Evolutionary conservation across 306 rosid genomes (phyloP).

Genomic region (Prunus mongolica): DNA sequence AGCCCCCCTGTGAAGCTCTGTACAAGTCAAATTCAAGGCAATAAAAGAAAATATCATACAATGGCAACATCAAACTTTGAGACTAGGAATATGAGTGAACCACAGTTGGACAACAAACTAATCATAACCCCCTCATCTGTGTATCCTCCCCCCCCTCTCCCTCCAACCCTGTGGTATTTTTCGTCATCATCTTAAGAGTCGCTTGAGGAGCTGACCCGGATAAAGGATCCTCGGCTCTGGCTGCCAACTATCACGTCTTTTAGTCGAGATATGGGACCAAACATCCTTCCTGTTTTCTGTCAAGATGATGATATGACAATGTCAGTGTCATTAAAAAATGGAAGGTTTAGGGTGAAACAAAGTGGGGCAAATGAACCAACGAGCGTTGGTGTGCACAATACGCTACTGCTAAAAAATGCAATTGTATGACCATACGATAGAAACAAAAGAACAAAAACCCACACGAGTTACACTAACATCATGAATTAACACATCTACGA

Average conservation of each 20-base stretch:
- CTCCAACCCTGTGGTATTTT: slow-evolving; percentile 18
- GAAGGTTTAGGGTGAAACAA: too few relatives aligned
- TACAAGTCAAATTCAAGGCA: slow-evolving; percentile 1
- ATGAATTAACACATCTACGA: background rate
- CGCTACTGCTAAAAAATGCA: too few relatives aligned
- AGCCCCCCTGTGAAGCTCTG: background rate
- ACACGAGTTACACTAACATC: background rate
- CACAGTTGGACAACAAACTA: slow-evolving; percentile 1
- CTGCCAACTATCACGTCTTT: slow-evolving; percentile 81
- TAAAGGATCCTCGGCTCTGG: slow-evolving; percentile 60
- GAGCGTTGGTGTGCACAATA: too few relatives aligned
- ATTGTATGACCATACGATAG: too few relatives aligned
- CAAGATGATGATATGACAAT: slow-evolving; percentile 1
- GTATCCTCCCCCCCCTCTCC: background rate
- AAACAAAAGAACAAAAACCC: too few relatives aligned
- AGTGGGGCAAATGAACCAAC: too few relatives aligned
- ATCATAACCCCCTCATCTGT: background rate
- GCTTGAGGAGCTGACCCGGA: slow-evolving; percentile 52
- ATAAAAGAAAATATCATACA: background rate
- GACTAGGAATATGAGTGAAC: background rate
- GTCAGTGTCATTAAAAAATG: slow-evolving; percentile 3
- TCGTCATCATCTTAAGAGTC: slow-evolving; percentile 69
- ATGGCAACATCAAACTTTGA: background rate
- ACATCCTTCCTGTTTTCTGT: slow-evolving; percentile 60
- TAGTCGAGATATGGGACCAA: slow-evolving; percentile 71